Base-by-base conservation (phyloP, 2,329 filamentous ascomycete species). In the Exserohilum turcica region DNA sequence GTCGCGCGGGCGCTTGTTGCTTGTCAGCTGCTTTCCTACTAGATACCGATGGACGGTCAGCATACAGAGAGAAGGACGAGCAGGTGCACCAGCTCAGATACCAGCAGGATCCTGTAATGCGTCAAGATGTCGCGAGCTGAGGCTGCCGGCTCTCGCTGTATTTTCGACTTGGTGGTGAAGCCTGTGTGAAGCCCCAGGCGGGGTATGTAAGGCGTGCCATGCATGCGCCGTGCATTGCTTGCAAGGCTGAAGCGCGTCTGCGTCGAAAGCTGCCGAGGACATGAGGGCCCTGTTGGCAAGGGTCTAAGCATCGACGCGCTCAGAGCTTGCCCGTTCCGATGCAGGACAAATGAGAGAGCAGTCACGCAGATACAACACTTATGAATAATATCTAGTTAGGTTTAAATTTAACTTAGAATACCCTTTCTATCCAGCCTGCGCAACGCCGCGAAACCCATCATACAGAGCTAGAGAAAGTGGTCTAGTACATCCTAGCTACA, bases 401-500 rank as follows among this genome's bases (percentile, higher is more conserved):
- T 36, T 16, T 19, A 36, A 36, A 12, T 8, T 9, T 4, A 8
- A 24, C 7, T 24, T 24, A 24, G 7, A 24, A 5, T 24, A 4
- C 4, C 7, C 21, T 24, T 24, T 24, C 6, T 19, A 5, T 19
- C 18, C 16, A 12, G 16, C 16, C 33, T 36, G 3, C 8, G 3
- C 7, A 19, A 12, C 4, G 8, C 10, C 10, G 15, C 12, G n/a
- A 35, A 8, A 35, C 42, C 28, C 31, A 43, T 43, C 28, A 10
- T 43, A 43, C 42, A 43, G 42, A 43, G 28, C 42, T 43, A 43
- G 42, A 43, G 42, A 43, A 33, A 28, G 28, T 33, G 28, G 18
- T 43, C 42, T 43, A 32, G 31, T 33, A 43, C 42, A 43, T 33
- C 42, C 31, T 43, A 28, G 42, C 42, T 43, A 43, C 42, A 43